These are phyloP conservation scores for Pinus taeda DNA, from an alignment of 75 land plant species.

Conservation along the genomic window DNA sequence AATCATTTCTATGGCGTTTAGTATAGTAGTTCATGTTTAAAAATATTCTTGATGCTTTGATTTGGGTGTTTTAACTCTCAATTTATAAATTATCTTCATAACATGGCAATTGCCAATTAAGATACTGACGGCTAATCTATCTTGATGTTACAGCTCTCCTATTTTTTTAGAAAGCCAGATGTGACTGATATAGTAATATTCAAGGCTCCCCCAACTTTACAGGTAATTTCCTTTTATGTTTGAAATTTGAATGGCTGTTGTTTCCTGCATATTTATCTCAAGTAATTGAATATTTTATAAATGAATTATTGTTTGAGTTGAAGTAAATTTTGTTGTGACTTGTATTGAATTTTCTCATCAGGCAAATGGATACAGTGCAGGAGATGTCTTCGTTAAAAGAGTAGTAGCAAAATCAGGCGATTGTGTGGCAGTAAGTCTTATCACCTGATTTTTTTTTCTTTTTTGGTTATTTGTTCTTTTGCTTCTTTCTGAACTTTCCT, in stretches of 20 bases:
- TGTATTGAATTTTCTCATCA: constrained; percentile 4
- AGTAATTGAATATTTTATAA: not conserved
- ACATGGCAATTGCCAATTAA: too few relatives aligned
- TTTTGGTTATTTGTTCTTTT: too few relatives aligned
- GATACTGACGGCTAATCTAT: not conserved
- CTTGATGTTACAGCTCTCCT: constrained; percentile 66
- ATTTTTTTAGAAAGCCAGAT: constrained; percentile 70
- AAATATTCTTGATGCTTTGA: not conserved
- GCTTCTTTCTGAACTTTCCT: too few relatives aligned
- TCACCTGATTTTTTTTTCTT: too few relatives aligned
- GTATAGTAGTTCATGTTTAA: too few relatives aligned
- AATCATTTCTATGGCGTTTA: not conserved
- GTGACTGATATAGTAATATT: constrained; percentile 89
- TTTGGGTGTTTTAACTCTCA: not conserved
- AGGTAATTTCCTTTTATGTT: constrained; percentile 36
- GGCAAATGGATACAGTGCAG: constrained; percentile 49
- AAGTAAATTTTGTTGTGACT: not conserved
- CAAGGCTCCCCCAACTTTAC: constrained; percentile 77
- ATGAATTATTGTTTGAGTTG: not conserved
- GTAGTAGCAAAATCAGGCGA: constrained; percentile 83
- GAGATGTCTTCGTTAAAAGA: constrained; percentile 74
- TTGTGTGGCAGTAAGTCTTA: constrained; percentile 56
- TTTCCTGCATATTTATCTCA: not conserved
- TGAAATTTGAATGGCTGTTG: not conserved
- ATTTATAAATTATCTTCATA: too few relatives aligned